phyloP scores from a whole-genome alignment of 2,329 filamentous ascomycete species.

The Clarireedia sp. region DNA sequence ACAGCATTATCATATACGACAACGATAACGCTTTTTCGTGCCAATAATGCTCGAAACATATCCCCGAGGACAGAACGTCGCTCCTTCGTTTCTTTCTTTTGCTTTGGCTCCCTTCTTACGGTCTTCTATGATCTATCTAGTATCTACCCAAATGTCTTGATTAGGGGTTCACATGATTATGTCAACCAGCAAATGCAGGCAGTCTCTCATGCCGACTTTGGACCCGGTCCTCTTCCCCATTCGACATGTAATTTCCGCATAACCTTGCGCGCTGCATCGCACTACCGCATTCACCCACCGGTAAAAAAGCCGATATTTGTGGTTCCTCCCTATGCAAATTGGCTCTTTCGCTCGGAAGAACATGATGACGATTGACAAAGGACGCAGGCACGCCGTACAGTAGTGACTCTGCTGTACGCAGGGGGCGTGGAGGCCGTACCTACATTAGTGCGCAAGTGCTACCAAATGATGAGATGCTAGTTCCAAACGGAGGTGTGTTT shows the following conservation, averaged over 20 bases:
- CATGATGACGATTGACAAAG: conserved; percentile 1
- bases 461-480: no score
- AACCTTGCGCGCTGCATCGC: conserved; percentile 6
- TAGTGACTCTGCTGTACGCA: no score
- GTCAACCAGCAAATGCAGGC: not conserved
- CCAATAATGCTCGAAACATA: not conserved
- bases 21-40: no score
- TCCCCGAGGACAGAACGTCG: not conserved
- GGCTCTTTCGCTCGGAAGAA: conserved; percentile 2
- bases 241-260: conserved; percentile 8
- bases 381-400: not conserved
- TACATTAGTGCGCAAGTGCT: no score
- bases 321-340: conserved; percentile 10
- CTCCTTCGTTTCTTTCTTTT: not conserved
- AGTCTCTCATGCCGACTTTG: not conserved
- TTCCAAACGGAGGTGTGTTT: not conserved
- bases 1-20: not conserved
- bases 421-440: no score
- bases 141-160: not conserved
- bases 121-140: not conserved
- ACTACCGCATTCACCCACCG: not conserved
- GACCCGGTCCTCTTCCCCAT: not conserved
- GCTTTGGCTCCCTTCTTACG: not conserved
- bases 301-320: not conserved
- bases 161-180: conserved; percentile 1